A percentile compares a stretch with the other conserved stretches of the same genome.
These are phyloP conservation scores for Aspergillus haitiensis DNA, from an alignment of 495 filamentous ascomycete genomes.

Conservation along the genomic window DNA sequence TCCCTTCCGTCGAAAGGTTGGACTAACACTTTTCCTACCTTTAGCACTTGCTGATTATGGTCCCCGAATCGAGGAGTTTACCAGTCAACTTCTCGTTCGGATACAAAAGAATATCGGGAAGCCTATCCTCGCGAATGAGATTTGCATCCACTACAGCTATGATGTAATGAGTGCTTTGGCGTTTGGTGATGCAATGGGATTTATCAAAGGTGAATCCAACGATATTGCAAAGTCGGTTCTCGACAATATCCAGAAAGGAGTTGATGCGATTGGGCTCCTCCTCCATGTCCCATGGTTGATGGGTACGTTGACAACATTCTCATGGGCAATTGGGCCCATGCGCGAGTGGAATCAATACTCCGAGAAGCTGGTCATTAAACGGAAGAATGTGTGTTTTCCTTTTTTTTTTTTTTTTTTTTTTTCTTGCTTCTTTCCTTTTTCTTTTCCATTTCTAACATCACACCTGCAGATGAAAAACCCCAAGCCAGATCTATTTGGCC, in stretches of 20 bases:
- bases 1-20: neutral
- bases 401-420: neutral
- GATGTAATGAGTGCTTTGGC: conserved; percentile 8
- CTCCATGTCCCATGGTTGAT: conserved; percentile 7
- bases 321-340: conserved; percentile 7
- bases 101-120: conserved; percentile 6
- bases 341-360: conserved; percentile 10
- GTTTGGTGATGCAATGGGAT: conserved; percentile 3
- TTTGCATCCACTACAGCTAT: conserved; percentile 8
- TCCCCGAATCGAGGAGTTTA: conserved; percentile 7
- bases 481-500: conserved; percentile 1
- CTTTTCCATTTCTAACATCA: neutral
- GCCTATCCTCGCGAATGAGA: conserved; percentile 1
- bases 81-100: neutral
- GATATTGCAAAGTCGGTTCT: conserved; percentile 9
- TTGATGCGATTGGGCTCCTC: conserved; percentile 6
- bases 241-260: conserved; percentile 5
- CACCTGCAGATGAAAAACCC: conserved; percentile 3
- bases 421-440: neutral
- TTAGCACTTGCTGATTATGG: conserved; percentile 4
- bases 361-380: conserved; percentile 1
- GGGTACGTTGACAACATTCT: conserved; percentile 6
- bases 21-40: neutral
- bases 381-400: conserved; percentile 1
- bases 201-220: conserved; percentile 5